Evolutionary conservation across 148 eudicot genomes (phyloP), one percentile per base, ranked within the genome.

Genomic region (Hydrangea macrophylla): DNA sequence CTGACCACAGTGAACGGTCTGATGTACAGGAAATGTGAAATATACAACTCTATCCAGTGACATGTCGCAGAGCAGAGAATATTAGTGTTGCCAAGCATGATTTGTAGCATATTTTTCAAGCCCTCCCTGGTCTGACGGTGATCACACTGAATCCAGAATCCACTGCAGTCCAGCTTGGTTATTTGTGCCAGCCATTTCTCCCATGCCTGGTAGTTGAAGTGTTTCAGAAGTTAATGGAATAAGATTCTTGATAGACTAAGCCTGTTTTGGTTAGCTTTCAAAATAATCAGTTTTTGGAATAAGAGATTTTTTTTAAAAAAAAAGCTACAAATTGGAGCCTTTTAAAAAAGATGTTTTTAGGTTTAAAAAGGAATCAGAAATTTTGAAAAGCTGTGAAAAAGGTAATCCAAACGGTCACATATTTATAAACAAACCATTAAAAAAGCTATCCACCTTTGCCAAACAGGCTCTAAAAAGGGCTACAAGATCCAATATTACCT

Each of bases 1-100:
- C 99, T 86, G 26, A 91, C 99, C 93, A 79, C 75, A 64, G 93
- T 95, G 79, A 95, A 87, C 17, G 99, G 99, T 60, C 97, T 85
- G 76, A 91, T 82, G 82, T 85, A 87, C 53, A 95, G 82, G 57
- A 91, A 81, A 74, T 91, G 91, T 55, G 93, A 84, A 62, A 87
- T 71, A 76, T 79, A 86, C 18, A 91, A 87, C 81, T 95, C 99
- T 44, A 91, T 79, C 99, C 99, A 95, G 69, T 91, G 79, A 72
- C 72, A 84, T 27, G 99, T 89, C 30, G 80, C 70, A 72, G 85
- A 67, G 76, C 92, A 71, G 63, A 95, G 86, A 72, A 70, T 76
- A 69, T 73, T 83, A 45, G 82, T 35, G 62, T 91, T 89, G 60
- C 99, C 99, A 64, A 91, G 80, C 92, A 95, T 79, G 62, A 95